Evolutionary conservation across 1,284 basidiomycete species (phyloP), one percentile per base, ranked within the genome.

Genomic region (Malassezia brasiliensis): DNA sequence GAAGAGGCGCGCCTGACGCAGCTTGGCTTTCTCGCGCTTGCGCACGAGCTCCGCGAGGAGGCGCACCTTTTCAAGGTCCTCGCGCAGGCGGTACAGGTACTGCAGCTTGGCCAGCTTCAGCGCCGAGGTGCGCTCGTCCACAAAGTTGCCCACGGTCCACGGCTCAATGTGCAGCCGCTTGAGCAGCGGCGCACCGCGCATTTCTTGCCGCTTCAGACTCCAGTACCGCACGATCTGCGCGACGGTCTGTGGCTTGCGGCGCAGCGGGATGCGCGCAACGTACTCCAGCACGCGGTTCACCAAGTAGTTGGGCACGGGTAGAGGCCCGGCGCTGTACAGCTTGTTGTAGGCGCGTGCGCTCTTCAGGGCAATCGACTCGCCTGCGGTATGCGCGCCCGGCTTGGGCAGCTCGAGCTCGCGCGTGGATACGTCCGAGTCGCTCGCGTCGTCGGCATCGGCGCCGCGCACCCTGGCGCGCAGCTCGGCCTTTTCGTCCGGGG

Each of bases 111-210:
- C 81, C 4, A 79, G 77, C 76, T 87, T 88, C 62, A 96, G 64
- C 2, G 62, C 63, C 14, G 68, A 66, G 22, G 66, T 69, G 46
- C 66, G 88, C 59, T 88, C 86, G 38, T 82, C 77, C 62, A 82
- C 83, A 1, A 79, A 79, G 1, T 81, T 80, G 17, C 82, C 81
- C 1, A 89, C 87, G 0, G 93, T 94, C 94, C 93, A 98, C 0
- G 93, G 94, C 78, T 98, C 93, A 31, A 98, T 79, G 77, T 99
- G 91, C 50, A 99, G 76, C 47, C 94, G 77, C 76, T 96, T 98
- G 65, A 99, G 77, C 49, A 98, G 76, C 2, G 93, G 91, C 2
- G 94, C 94, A 2, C 94, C 94, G 39, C 93, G 78, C 57, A 93
- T 81, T 0, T 83, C 87, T 75, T 98, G 91, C 5, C 93, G 79